Evolutionary conservation across 2,329 filamentous ascomycete species (phyloP), one percentile per base, ranked within the genome.

Genomic region (Alternaria sp.): DNA sequence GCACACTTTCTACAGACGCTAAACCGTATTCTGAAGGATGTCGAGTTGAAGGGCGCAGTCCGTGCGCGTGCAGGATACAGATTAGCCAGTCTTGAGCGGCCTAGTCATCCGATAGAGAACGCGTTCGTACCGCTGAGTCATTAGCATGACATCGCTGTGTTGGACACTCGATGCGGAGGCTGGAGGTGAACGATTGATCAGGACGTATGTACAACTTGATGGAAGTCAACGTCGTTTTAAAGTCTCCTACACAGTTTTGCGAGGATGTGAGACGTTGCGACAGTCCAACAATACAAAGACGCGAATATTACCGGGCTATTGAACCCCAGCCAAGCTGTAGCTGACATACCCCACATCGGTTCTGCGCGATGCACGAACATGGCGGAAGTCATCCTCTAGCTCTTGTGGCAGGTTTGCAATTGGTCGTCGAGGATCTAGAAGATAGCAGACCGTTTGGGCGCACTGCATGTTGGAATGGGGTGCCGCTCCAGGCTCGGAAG

Each of bases 301-400:
- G 45, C 12, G 44, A 55, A 44, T 50, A 20, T 23, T 47, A 58
- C 44, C 47, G 41, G 51, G 43, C 43, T 46, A 49, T 30, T 50
- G 60, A 43, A 55, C 58, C 33, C 49, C 30, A 57, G 23, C 56
- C 20, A 37, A 37, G 18, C 23, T 26, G 49, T 58, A 58, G 69
- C 71, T 71, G 69, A 71, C 66, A 66, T 69, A 70, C 67, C 55
- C 66, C 68, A 66, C 66, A 59, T 57, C 21, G 54, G 30, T 23
- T 45, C 61, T 61, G 59, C 55, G 55, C 44, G 46, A 60, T 55
- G 65, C 33, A 49, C 44, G 10, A 43, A n/a, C 43, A 25, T 46
- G 47, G 55, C 46, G 26, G 41, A 55, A 21, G 37, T 60, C 46
- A 47, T 59, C 49, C 49, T 55, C 58, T 63, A 61, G 47, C 41